A percentile compares a stretch with the other conserved stretches of the same genome.
These are phyloP conservation scores for Fusarium albidum DNA, from an alignment of 2,329 filamentous ascomycete genomes.

Conservation along the genomic window DNA sequence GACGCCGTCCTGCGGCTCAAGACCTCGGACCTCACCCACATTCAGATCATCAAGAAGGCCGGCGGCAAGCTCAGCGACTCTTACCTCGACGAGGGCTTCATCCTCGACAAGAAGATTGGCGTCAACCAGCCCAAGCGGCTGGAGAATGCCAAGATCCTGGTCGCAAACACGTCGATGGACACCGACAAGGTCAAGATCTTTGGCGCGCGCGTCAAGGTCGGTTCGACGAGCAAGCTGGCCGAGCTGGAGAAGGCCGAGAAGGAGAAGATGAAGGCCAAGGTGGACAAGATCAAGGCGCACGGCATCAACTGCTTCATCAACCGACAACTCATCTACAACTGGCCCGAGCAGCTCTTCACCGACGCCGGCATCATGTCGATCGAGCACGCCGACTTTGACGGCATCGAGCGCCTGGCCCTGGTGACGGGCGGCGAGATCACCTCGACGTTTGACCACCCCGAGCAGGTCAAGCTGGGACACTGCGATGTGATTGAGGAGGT, in stretches of 20 bases:
- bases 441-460: conserved; percentile 97
- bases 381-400: conserved; percentile 98
- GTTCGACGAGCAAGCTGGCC: conserved; percentile 95
- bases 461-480: conserved; percentile 93
- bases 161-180: conserved; percentile 99
- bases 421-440: conserved; percentile 98
- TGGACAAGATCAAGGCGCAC: conserved; percentile 97
- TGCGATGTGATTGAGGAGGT: conserved; percentile 98
- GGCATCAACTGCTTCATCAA: conserved; percentile 99
- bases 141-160: conserved; percentile 97
- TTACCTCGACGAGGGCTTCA: conserved; percentile 97
- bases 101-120: conserved; percentile 98
- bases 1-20: conserved; percentile 92
- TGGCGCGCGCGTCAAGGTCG: conserved; percentile 94
- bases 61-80: conserved; percentile 97
- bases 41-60: conserved; percentile 99
- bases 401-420: conserved; percentile 91
- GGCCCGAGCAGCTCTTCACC: conserved; percentile 98
- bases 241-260: conserved; percentile 97
- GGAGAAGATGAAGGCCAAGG: conserved; percentile 99
- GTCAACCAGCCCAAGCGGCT: conserved; percentile 98
- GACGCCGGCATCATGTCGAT: conserved; percentile 98
- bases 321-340: conserved; percentile 99
- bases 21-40: conserved; percentile 93
- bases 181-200: conserved; percentile 99